Evolutionary conservation across 257 asterid genomes (phyloP), one percentile per base, ranked within the genome.

Genomic region (Penstemon eatonii): DNA sequence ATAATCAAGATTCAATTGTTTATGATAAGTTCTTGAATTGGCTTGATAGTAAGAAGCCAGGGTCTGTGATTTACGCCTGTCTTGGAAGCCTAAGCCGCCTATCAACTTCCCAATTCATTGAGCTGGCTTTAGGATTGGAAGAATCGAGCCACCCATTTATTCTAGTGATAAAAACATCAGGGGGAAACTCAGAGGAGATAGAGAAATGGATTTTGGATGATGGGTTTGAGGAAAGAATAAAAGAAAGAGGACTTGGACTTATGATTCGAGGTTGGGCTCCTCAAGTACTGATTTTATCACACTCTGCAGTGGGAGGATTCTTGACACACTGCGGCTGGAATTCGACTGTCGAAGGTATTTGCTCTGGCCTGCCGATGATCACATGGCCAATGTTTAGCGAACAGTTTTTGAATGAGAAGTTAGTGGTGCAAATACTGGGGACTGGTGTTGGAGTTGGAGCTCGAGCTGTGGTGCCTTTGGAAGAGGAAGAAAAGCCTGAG

Each of bases 231-330:
- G 85, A 76, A 42, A 75, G 89, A 47, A 73, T 49, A 13, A 59
- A 73, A 54, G 82, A 73, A 3, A 76, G 82, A 59, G 86, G 89
- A 1, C 67, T 85, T 2, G 86, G 89, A 1, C 67, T 85, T 2
- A 44, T 85, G 55, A 75, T 83, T 61, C 80, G 81, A 13, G 91
- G 89, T 0, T 85, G 91, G 91, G 80, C 82, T 0, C 91, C 91
- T 3, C 91, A 85, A 56, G 80, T 77, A 15, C 15, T 77, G 46
- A 74, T 81, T 13, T 47, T 81, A 8, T 70, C 77, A 6, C 83
- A 81, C 39, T 44, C 68, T 5, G 11, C 83, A 0, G 70, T 81
- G 3, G 77, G 77, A 51, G 85, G 83, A 3, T 81, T 81, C 33
- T 2, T 77, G 52, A 74, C 85, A 0, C 83, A 81, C 55, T 81